Base-by-base conservation (phyloP, 257 asterid species). In the Eucommia ulmoides region DNA sequence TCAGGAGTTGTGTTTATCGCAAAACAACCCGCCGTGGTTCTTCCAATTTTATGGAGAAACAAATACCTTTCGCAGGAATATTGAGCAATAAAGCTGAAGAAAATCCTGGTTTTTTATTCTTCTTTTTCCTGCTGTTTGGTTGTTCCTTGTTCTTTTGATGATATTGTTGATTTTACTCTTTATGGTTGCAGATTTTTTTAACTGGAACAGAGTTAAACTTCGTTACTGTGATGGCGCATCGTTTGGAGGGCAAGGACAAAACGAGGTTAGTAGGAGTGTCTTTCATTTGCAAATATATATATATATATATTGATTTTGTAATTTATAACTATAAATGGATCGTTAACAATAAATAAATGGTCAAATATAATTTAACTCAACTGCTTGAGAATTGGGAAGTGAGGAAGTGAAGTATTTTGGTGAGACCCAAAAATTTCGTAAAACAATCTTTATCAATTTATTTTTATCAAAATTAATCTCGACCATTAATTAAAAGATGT, bases 191-290 rank as follows among this genome's bases (percentile, higher is more conserved):
- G 92, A 81, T 68, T 81, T 81, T 70, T 75, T 49, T 53, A 77
- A 78, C 74, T 81, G 92, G 92, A 81, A 81, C 45, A 65, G 92
- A 61, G 81, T 81, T 21, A 78, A 75, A 65, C 41, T 81, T 51
- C 74, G 83, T 1, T 81, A 81, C 33, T 81, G 92, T 63, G 92
- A 81, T 38, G 92, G 92, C 15, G 92, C 87, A 19, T 81, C 84
- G 19, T 80, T 80, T 49, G 26, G 76, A 7, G 91, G 91, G 21
- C 80, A 80, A 19, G 53, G 74, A 22, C 83, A 74, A 61, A 61
- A 72, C 60, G 68, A 67, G 92, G 84, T 79, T 62, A n/a, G 23
- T 49, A 23, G 29, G 59, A n/a, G n/a, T n/a, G n/a, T n/a, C n/a
- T n/a, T n/a, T n/a, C n/a, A n/a, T n/a, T n/a, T n/a, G n/a, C n/a